Base-by-base conservation (phyloP, 2,329 filamentous ascomycete genomes). In the Hawksworthiomyces lignivorus region DNA sequence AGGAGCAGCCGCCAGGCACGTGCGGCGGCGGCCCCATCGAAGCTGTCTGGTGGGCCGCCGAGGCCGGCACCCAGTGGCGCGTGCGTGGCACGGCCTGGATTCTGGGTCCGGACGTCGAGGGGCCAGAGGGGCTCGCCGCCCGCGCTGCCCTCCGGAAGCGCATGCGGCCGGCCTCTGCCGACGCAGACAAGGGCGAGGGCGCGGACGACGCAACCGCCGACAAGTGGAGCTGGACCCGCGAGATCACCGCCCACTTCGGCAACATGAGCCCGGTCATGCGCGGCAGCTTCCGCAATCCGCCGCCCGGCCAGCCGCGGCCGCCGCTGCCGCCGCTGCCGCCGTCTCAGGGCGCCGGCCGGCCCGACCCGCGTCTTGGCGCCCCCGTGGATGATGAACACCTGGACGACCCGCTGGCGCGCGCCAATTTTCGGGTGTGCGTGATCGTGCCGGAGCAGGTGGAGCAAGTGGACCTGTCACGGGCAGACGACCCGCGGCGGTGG, bases 171-270 rank as follows among this genome's bases (percentile, higher is more conserved):
- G 70, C 12, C 7, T 12, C 24, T 39, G 43, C 70, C 8, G 52
- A 54, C 5, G 26, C 43, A 2, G 51, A 53, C 20, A 64, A 55
- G 4, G 56, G 56, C 11, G 32, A 12, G 5, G 20, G 18, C 20
- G 18, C n/a, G 14, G 27, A 15, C 15, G n/a, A n/a, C 20, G 15
- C 6, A 14, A 8, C 14, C 14, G 18, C 33, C 20, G 10, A 21
- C 27, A 8, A 39, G 4, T 95, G 88, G 87, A 83, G 75, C 51
- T 96, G 87, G 82, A 65, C 67, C 35, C 82, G 70, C 48, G 88
- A 95, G 63, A 62, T 96, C 28, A 88, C 85, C 38, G 85, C 77
- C 36, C 86, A 92, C 59, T 97, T 96, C 73, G 90, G 87, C 17
- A 96, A 96, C 60, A 64, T 92, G 52, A 82, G 77, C 51, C 90